These are phyloP conservation scores for Suillus paluster DNA, from an alignment of 768 basidiomycete genomes.

Conservation along the genomic window DNA sequence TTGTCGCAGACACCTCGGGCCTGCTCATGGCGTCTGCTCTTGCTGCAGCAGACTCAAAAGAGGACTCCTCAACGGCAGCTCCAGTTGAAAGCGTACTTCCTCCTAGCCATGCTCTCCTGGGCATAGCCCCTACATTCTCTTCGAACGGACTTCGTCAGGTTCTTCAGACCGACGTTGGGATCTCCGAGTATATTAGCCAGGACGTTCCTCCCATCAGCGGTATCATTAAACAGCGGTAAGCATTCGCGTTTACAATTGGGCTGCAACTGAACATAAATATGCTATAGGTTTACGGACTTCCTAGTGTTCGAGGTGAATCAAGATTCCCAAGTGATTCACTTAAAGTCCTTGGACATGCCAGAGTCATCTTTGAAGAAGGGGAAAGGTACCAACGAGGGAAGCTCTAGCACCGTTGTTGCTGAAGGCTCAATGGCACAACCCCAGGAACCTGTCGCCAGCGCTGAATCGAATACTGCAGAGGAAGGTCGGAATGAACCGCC, in stretches of 20 bases:
- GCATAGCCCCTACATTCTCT: constrained; percentile 53
- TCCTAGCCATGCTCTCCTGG: constrained; percentile 74
- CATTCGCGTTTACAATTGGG: constrained; percentile 5
- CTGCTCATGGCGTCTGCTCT: constrained; percentile 3
- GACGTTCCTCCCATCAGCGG: constrained; percentile 78
- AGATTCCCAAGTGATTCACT: constrained; percentile 76
- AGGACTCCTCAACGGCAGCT: constrained; percentile 18
- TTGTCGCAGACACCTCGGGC: constrained; percentile 16
- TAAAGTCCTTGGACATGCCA: constrained; percentile 81
- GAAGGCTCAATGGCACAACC: not conserved
- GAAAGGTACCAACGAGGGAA: constrained; percentile 20
- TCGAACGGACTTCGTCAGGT: constrained; percentile 61
- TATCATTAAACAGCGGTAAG: constrained; percentile 96
- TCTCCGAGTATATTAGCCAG: constrained; percentile 81
- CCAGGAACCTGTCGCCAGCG: constrained; percentile 1
- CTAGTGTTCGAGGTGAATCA: constrained; percentile 90
- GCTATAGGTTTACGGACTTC: constrained; percentile 91
- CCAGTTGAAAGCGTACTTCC: constrained; percentile 54
- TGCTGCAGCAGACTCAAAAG: constrained; percentile 9
- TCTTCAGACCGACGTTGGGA: constrained; percentile 84
- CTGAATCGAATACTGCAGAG: constrained; percentile 8
- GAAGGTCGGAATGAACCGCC: constrained; percentile 6
- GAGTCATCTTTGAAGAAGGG: constrained; percentile 52
- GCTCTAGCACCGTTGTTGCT: constrained; percentile 18
- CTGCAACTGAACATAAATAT: not conserved